Percentiles rank a stretch among this genome's conserved stretches.
Conservation (phyloP, 2,329 filamentous ascomycete species). For the Dothiorella sarmentorum region DNA sequence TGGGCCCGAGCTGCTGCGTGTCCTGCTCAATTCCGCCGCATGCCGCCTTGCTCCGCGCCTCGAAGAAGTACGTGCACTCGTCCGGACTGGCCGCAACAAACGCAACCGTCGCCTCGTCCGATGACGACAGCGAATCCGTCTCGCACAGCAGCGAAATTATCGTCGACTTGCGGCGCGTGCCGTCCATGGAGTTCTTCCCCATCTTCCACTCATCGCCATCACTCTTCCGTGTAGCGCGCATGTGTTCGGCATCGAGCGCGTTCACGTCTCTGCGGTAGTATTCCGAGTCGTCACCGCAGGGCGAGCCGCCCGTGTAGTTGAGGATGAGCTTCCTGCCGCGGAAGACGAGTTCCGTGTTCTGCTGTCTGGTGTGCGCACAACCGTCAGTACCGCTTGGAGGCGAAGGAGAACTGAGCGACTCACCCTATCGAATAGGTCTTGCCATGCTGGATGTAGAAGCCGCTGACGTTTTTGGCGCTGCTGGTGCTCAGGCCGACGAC, state of each 20-base stretch:
- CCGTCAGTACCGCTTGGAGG: neutral
- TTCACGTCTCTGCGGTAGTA: conserved; percentile 20
- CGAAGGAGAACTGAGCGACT: conserved; percentile 29
- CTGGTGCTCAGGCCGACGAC: conserved; percentile 62
- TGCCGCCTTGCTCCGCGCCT: conserved; percentile 79
- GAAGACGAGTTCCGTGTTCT: conserved; percentile 52
- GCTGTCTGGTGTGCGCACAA: conserved; percentile 42
- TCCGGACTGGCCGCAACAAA: conserved; percentile 82
- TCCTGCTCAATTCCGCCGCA: conserved; percentile 67
- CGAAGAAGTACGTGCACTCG: conserved; percentile 94
- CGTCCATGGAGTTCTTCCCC: conserved; percentile 35
- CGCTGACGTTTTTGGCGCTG: conserved; percentile 71
- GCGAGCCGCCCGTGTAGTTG: conserved; percentile 51
- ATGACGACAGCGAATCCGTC: conserved; percentile 65
- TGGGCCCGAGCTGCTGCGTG: conserved; percentile 61
- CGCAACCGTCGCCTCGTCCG: conserved; percentile 61
- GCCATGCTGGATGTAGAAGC: conserved; percentile 66
- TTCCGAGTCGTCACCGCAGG: conserved; percentile 38
- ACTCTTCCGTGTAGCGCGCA: conserved; percentile 38
- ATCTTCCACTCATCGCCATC: conserved; percentile 34
- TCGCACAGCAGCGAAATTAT: conserved; percentile 94
- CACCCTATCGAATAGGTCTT: conserved; percentile 73
- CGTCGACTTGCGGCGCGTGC: conserved; percentile 72
- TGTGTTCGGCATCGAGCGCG: conserved; percentile 24
- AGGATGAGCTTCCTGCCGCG: conserved; percentile 63